Evolutionary conservation across 2,329 filamentous ascomycete species (phyloP).

Genomic region (Metarhizium anisopliae): DNA sequence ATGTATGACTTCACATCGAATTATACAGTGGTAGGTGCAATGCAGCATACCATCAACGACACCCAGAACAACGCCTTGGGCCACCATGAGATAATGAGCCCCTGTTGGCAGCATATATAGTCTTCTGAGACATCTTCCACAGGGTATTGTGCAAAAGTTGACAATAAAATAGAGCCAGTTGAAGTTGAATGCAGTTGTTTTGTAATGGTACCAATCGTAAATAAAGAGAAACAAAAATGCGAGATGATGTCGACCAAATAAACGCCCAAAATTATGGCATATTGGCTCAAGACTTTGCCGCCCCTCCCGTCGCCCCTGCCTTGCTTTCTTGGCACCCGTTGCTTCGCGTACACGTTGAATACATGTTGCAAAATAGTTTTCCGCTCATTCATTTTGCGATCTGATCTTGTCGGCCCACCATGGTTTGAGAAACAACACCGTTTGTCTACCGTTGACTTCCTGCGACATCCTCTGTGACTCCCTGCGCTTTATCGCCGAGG

Average conservation of each 20-base stretch:
- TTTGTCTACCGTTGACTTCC: neutral
- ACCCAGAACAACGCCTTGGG: neutral
- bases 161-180: neutral
- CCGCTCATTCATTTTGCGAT: neutral
- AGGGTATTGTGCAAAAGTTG: neutral
- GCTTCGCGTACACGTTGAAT: neutral
- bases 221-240: neutral
- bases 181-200: neutral
- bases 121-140: neutral
- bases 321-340: neutral
- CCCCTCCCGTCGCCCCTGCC: neutral
- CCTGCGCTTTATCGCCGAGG: constrained; percentile 33
- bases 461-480: constrained; percentile 1
- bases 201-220: neutral
- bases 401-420: neutral
- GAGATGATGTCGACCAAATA: neutral
- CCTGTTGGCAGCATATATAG: neutral
- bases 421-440: neutral
- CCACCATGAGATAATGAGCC: neutral
- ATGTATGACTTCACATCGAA: neutral
- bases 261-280: neutral
- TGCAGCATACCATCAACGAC: neutral
- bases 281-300: neutral
- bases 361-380: neutral
- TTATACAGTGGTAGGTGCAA: neutral